Evolutionary conservation across 2,329 filamentous ascomycete genomes (phyloP).

Genomic region (Coniochaeta prunicola): DNA sequence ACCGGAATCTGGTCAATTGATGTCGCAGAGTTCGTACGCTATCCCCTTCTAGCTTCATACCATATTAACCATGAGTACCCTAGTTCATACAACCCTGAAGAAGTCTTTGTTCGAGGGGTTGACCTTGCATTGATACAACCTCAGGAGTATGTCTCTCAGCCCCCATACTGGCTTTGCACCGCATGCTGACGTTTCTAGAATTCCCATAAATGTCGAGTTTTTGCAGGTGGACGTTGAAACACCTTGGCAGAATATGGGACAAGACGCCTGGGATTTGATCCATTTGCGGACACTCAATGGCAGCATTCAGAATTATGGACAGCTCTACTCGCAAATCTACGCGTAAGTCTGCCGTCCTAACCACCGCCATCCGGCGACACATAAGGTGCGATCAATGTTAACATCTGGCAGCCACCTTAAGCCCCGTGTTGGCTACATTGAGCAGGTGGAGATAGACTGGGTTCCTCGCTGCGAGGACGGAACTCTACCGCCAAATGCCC

Average conservation of each 20-base stretch:
- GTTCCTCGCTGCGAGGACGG: conserved; percentile 64
- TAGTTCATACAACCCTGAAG: conserved; percentile 15
- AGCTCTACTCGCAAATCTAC: conserved; percentile 64
- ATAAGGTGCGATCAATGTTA: conserved; percentile 7
- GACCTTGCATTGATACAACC: conserved; percentile 59
- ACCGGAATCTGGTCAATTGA: conserved; percentile 90
- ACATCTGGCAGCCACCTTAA: conserved; percentile 56
- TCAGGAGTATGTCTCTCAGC: conserved; percentile 30
- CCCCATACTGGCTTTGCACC: conserved; percentile 4
- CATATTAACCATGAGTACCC: neutral
- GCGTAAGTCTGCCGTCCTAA: conserved; percentile 35
- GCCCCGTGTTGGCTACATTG: conserved; percentile 67
- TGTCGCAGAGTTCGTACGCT: conserved; percentile 60
- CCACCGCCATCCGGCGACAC: neutral
- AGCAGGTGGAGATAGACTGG: conserved; percentile 88
- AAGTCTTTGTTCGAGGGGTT: conserved; percentile 47
- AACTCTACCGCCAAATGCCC: conserved; percentile 48
- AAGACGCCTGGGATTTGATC: conserved; percentile 68
- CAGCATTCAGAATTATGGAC: conserved; percentile 68
- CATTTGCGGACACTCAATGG: conserved; percentile 76
- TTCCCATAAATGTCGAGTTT: conserved; percentile 63
- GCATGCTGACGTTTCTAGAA: conserved; percentile 38
- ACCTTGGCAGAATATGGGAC: conserved; percentile 50
- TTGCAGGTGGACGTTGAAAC: conserved; percentile 71
- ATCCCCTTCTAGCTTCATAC: neutral